phyloP scores from a whole-genome alignment of 2,329 filamentous ascomycete genomes.

The Phoma sp. region DNA sequence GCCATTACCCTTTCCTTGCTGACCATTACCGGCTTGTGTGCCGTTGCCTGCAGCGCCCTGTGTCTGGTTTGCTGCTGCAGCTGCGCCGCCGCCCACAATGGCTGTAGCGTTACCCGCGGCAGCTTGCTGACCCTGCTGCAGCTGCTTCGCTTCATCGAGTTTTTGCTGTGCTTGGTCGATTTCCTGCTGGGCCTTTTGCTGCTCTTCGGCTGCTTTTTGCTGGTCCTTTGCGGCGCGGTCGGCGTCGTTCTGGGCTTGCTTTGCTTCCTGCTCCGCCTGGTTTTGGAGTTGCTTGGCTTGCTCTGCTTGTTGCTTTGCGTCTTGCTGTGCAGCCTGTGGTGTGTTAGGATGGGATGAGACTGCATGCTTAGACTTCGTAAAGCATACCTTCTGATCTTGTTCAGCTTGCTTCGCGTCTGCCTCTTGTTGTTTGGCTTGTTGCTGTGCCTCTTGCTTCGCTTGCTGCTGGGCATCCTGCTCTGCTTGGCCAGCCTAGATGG shows the following conservation, averaged over 20 bases:
- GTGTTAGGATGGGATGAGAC: background rate
- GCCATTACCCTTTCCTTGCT: constrained; percentile 5
- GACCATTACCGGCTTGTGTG: background rate
- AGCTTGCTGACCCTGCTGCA: constrained; percentile 5
- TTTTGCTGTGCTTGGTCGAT: constrained; percentile 9
- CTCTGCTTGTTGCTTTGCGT: background rate
- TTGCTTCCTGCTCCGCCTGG: constrained; percentile 10
- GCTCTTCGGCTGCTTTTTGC: constrained; percentile 8
- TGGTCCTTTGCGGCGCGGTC: constrained; percentile 12
- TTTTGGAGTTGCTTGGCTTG: constrained; percentile 6
- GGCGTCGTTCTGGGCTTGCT: constrained; percentile 13
- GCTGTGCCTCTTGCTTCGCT: background rate
- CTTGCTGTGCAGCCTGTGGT: background rate
- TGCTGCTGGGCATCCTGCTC: background rate
- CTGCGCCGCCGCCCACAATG: constrained; percentile 3
- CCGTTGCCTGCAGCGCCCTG: constrained; percentile 5
- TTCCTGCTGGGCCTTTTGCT: constrained; percentile 7
- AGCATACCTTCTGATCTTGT: background rate
- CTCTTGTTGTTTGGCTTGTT: constrained; percentile 1
- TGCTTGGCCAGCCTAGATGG: background rate
- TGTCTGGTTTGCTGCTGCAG: constrained; percentile 8
- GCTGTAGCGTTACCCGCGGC: constrained; percentile 10
- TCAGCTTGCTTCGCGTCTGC: constrained; percentile 1
- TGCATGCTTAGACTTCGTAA: background rate
- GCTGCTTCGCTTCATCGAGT: constrained; percentile 5